Evolutionary conservation across 805 yeast species (phyloP), one percentile per base, ranked within the genome.

Genomic region (Kodamaea hsintzibuensis): DNA sequence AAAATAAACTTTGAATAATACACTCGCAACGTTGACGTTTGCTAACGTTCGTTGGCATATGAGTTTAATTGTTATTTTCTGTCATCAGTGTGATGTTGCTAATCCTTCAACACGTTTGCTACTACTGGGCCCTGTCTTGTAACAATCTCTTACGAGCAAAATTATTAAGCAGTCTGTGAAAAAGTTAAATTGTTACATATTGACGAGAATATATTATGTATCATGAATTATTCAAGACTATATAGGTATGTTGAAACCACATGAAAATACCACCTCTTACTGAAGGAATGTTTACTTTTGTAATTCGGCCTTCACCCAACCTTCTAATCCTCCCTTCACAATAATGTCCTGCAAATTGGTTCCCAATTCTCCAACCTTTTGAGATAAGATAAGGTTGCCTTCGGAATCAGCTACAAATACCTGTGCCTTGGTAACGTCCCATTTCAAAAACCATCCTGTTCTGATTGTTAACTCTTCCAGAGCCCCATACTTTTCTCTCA

Each of bases 301-400:
- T 59, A 86, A 74, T 69, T 90, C 88, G 17, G 91, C 79, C 71
- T 82, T 88, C 55, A 95, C 98, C 99, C 99, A 95, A 42, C 96
- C 96, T 80, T 95, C 99, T 55, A 95, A 83, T 54, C 99, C 99
- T 48, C 99, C 99, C 70, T 91, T 87, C 59, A 93, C 92, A 60
- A 95, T 95, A 65, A 95, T 95, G 62, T 95, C 99, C 76, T 95
- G 99, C 68, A 95, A 80, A 71, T 92, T 92, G 52, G 91, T 85
- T 60, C 99, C 98, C 58, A 95, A 80, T 72, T 95, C 98, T 56
- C 98, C 98, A 48, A 95, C 98, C 73, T 88, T 89, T 69, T 90
- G 96, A 60, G 82, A 82, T 60, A 93, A 77, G 14, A 92, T 79
- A 40, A 86, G 81, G 30, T 80, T 78, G 18, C 81, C 81, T 6